Base-by-base conservation (phyloP, 129 eudicot genomes). In the Flaveria robusta region DNA sequence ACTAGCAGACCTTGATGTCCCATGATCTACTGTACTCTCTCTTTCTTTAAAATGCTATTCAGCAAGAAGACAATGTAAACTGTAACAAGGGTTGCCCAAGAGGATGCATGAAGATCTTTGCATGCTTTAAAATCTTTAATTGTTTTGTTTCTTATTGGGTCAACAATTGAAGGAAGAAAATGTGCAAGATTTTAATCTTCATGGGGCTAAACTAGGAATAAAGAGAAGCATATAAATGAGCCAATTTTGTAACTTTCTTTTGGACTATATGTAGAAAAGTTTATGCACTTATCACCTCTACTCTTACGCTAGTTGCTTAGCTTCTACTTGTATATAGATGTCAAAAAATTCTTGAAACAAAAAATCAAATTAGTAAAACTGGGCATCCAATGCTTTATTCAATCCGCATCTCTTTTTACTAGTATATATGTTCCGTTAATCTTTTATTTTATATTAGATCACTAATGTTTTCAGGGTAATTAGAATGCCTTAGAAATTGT, bases 221-320 rank as follows among this genome's bases (percentile, higher is more conserved):
- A 83, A 68, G 76, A 74, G 80, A 79, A 74, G 75, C 76, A 66
- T 52, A 78, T 66, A 45, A 70, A 77, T 72, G 81, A 76, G 77
- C 69, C 78, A 81, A 69, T 85, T 85, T 85, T 85, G 88, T 81
- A 77, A 72, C 73, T 81, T 73, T 79, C 23, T 39, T 78, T 78
- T 43, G 78, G 69, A 73, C 74, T 72, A 46, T 63, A 56, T 77
- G 79, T 82, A 83, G 80, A 78, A 83, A 78, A 47, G 79, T 66
- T 74, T 74, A 58, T 67, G 60, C 70, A 55, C 70, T 80, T 68
- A 65, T 74, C 66, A 74, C 64, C 75, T 67, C 52, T 69, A 74
- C 18, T 71, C 13, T 74, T 74, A 41, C 71, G 70, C 51, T 67
- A 58, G n/a, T 41, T 20, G 14, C 4, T 50, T 20, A 75, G 62